Conservation (phyloP, 169 alveolate genomes). For the Babesia bovis region DNA sequence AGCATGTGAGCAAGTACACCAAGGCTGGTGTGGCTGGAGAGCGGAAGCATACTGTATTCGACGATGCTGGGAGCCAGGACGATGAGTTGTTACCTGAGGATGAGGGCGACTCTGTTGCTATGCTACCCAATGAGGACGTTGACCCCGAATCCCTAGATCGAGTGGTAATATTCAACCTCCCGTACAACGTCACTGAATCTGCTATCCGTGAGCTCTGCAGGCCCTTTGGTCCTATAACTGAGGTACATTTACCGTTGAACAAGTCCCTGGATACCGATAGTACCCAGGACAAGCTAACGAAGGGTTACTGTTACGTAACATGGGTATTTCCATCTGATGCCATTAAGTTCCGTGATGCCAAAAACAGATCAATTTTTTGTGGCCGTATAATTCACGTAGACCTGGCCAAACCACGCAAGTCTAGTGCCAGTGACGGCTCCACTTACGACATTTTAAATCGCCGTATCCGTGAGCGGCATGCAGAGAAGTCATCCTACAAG, state of each 20-base stretch:
- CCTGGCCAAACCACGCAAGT: slow-evolving; percentile 65
- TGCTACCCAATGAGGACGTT: slow-evolving; percentile 16
- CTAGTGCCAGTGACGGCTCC: neutral
- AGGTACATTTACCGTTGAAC: slow-evolving; percentile 58
- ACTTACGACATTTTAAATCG: slow-evolving; percentile 51
- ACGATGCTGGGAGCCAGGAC: slow-evolving; percentile 4
- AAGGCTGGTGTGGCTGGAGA: slow-evolving; percentile 64
- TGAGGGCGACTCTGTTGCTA: neutral
- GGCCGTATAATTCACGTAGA: slow-evolving; percentile 71
- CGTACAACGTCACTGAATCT: slow-evolving; percentile 86
- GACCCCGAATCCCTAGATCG: slow-evolving; percentile 71
- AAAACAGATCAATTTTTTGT: slow-evolving; percentile 64
- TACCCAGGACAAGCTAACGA: slow-evolving; percentile 33
- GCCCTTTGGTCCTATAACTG: slow-evolving; percentile 59
- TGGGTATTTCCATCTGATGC: slow-evolving; percentile 65
- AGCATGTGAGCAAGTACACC: slow-evolving; percentile 23
- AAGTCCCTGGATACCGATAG: neutral
- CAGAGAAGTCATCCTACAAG: slow-evolving; percentile 76
- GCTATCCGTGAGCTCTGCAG: slow-evolving; percentile 74
- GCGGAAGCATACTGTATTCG: slow-evolving; percentile 37
- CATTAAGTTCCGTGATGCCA: slow-evolving; percentile 44
- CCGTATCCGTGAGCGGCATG: slow-evolving; percentile 71
- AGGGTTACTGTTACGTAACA: slow-evolving; percentile 61
- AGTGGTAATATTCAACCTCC: slow-evolving; percentile 84
- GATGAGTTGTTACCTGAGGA: neutral